Base-by-base conservation (phyloP, 805 yeast species). In the Teunomyces pallodes region DNA sequence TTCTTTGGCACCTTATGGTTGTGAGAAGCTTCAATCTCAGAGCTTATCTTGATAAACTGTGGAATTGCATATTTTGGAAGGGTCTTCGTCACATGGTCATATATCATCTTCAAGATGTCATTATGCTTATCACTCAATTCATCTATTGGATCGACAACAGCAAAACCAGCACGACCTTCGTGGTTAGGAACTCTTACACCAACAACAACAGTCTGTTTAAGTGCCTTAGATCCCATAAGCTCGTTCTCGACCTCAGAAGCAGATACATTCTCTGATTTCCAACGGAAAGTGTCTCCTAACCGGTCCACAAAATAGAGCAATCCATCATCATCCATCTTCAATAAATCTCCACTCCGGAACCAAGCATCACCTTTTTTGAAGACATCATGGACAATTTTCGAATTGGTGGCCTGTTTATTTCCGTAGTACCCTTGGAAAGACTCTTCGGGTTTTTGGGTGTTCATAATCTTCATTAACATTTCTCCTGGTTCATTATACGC, bases 191-290 rank as follows among this genome's bases (percentile, higher is more conserved):
- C 85, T 60, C 79, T 79, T 3, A 86, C 84, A 32, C 97, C 97
- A 46, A 94, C 97, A 17, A 91, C 96, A 41, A 89, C 90, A 9
- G 85, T 81, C 52, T 86, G 89, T 51, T 77, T 76, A 42, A 86
- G 70, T 4, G 65, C 65, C 40, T 66, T 60, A 4, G 76, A 68
- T 5, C 73, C 72, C 66, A 79, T 75, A 27, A 87, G 66, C 61
- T 83, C 84, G 60, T 85, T 87, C 62, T 92, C 97, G 35, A 91
- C 97, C 69, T 91, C 97, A 30, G 91, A 84, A 10, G 97, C 90
- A 13, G 94, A 83, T 9, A 92, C 97, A 65, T 91, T 91, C 69
- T 91, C 98, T 2, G 96, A 86, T 70, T 90, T 92, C 98, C 98
- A 91, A 57, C 98, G 77, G 72, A 87, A 91, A 0, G 97, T 92